phyloP scores from a whole-genome alignment of 1,139 yeast species.

The Hemisphaericaspora xylanilytica region DNA sequence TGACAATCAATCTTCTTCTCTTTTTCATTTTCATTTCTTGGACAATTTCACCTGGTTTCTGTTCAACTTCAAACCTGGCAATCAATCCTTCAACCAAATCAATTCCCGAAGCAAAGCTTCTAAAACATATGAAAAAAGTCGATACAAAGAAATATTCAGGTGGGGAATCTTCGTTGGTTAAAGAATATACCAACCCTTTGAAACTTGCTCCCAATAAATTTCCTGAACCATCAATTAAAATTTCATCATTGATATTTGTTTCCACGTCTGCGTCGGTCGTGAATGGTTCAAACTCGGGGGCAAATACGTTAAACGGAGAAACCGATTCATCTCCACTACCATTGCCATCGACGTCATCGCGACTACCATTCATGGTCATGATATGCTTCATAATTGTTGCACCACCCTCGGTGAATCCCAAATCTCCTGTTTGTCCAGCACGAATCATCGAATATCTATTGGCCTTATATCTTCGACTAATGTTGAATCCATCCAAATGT shows the following conservation, averaged over 20 bases:
- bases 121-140: conserved; percentile 77
- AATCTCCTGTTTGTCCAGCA: conserved; percentile 53
- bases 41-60: conserved; percentile 34
- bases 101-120: conserved; percentile 67
- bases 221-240: conserved; percentile 48
- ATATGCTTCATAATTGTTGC: conserved; percentile 52
- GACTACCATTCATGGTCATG: too few relatives aligned
- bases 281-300: conserved; percentile 38
- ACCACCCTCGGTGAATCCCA: conserved; percentile 58
- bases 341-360: too few relatives aligned
- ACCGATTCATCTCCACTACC: conserved; percentile 35
- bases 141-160: conserved; percentile 70
- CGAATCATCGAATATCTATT: conserved; percentile 62
- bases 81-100: conserved; percentile 72
- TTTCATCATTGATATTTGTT: conserved; percentile 31
- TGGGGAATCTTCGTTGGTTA: conserved; percentile 71
- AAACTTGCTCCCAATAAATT: conserved; percentile 75
- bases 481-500: conserved; percentile 14
- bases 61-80: conserved; percentile 55
- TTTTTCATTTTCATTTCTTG: conserved; percentile 55
- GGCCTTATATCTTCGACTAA: conserved; percentile 17
- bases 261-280: conserved; percentile 18
- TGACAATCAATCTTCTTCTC: conserved; percentile 65
- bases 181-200: conserved; percentile 64
- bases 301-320: conserved; percentile 42